These are phyloP conservation scores for Abrus pulchellus DNA, from an alignment of 306 rosid species.

Conservation along the genomic window DNA sequence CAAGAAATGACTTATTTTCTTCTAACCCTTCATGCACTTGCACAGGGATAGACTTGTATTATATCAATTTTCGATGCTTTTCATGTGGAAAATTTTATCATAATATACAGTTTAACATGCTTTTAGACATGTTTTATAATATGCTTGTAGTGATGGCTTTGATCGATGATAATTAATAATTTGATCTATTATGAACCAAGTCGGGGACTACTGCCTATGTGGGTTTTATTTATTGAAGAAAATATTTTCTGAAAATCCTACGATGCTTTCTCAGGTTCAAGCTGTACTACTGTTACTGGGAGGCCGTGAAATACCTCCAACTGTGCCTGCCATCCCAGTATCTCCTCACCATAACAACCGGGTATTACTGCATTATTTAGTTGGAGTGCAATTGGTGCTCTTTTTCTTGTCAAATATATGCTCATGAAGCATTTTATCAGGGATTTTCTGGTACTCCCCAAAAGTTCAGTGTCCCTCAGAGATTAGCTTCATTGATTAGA, in stretches of 20 bases:
- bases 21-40: constrained; percentile 5
- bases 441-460: constrained; percentile 64
- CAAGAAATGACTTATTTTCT: constrained; percentile 30
- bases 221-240: constrained; percentile 31
- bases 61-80: constrained; percentile 31
- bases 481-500: constrained; percentile 80
- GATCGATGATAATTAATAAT: constrained; percentile 29
- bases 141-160: constrained; percentile 25
- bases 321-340: constrained; percentile 55
- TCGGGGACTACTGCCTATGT: constrained; percentile 26
- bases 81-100: constrained; percentile 4
- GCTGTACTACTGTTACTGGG: constrained; percentile 77
- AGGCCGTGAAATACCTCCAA: constrained; percentile 70
- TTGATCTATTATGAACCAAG: constrained; percentile 25
- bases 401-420: constrained; percentile 51
- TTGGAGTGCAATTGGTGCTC: constrained; percentile 42
- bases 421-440: constrained; percentile 65
- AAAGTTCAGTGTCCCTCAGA: constrained; percentile 71
- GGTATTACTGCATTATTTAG: constrained; percentile 58
- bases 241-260: constrained; percentile 41
- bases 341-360: constrained; percentile 56
- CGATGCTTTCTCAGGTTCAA: constrained; percentile 72
- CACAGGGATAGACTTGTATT: background rate
- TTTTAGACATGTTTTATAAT: constrained; percentile 15
- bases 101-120: constrained; percentile 13